These are phyloP conservation scores for Aureobasidium melanogenum DNA, from an alignment of 2,329 filamentous ascomycete genomes.

Conservation along the genomic window DNA sequence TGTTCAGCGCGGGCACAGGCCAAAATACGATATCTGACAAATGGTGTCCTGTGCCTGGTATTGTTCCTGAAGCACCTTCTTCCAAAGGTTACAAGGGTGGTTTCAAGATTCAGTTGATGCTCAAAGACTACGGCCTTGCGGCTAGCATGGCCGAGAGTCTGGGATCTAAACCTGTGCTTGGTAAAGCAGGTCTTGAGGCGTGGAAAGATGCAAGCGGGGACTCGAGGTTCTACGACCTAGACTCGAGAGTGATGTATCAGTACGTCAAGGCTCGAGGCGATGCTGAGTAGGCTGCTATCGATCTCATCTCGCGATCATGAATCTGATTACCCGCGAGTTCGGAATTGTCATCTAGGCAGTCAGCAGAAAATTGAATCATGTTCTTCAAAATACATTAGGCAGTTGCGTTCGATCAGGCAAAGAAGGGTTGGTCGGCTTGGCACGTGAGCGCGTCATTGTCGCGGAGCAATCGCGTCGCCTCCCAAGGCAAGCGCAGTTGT, in stretches of 20 bases:
- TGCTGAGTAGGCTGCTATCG: background rate
- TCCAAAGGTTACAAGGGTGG: conserved; percentile 44
- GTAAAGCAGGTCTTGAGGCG: conserved; percentile 40
- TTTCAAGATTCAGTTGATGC: conserved; percentile 52
- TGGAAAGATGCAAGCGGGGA: conserved; percentile 46
- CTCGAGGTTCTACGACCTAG: conserved; percentile 42
- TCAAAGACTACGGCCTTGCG: conserved; percentile 49
- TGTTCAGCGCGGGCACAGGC: conserved; percentile 44
- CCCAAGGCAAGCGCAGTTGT: background rate
- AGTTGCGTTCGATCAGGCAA: background rate
- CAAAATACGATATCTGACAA: conserved; percentile 44
- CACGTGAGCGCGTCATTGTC: conserved; percentile 7
- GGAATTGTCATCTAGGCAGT: background rate
- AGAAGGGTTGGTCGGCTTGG: background rate
- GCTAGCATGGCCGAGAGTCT: conserved; percentile 46
- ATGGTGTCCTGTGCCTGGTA: conserved; percentile 44
- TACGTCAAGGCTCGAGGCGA: conserved; percentile 18
- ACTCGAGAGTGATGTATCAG: conserved; percentile 50
- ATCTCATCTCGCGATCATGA: background rate
- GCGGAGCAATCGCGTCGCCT: conserved; percentile 2
- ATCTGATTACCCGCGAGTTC: background rate
- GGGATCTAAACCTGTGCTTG: conserved; percentile 42
- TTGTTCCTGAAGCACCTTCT: conserved; percentile 40
- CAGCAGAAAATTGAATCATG: background rate
- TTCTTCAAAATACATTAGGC: conserved; percentile 2